Percentiles rank a stretch among this genome's conserved stretches.
These are phyloP conservation scores for Lumnitzera littorea DNA, from an alignment of 345 rosid genomes.

Conservation along the genomic window DNA sequence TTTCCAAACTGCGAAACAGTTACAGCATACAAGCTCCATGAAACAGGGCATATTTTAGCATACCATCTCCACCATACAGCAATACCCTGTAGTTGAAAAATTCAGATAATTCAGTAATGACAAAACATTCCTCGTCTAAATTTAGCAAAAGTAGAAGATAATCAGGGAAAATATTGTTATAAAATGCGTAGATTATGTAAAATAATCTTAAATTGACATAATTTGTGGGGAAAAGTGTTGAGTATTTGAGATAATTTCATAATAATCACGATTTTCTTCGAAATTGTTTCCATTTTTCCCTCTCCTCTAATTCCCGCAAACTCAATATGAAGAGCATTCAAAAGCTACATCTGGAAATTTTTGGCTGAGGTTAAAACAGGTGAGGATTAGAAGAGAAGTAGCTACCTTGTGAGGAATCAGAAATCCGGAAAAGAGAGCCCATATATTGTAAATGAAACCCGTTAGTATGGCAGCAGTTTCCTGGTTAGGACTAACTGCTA, in stretches of 20 bases:
- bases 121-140: too few species aligned
- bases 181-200: too few species aligned
- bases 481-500: slow-evolving; percentile 33
- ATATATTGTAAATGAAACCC: slow-evolving; percentile 22
- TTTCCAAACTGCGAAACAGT: slow-evolving; percentile 38
- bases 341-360: neutral
- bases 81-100: slow-evolving; percentile 27
- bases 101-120: too few species aligned
- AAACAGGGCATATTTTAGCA: slow-evolving; percentile 27
- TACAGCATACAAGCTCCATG: slow-evolving; percentile 39
- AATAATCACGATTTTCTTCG: too few species aligned
- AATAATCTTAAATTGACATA: too few species aligned
- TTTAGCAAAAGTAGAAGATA: too few species aligned
- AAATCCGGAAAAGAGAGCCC: slow-evolving; percentile 46
- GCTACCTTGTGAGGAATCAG: slow-evolving; percentile 39
- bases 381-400: neutral
- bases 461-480: slow-evolving; percentile 23
- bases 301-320: too few species aligned
- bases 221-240: too few species aligned
- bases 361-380: too few species aligned
- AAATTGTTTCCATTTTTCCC: too few species aligned
- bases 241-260: too few species aligned
- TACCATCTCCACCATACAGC: slow-evolving; percentile 42
- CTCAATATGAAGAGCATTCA: neutral
- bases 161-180: too few species aligned